Base-by-base conservation (phyloP, 73 alveolate species). In the Breviolum minutum region DNA sequence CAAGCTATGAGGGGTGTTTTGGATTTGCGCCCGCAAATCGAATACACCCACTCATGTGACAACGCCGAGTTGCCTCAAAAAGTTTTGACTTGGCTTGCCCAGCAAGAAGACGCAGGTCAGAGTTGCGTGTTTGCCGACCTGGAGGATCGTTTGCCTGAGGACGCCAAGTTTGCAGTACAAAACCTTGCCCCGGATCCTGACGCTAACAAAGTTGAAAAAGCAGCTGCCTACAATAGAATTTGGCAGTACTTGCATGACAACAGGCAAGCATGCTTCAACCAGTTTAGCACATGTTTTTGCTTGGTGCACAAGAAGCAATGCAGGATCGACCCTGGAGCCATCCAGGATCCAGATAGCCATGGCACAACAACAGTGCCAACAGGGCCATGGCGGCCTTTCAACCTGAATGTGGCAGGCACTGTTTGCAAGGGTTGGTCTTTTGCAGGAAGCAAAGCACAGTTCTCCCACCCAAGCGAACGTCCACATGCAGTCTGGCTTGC, bases 401-500 rank as follows among this genome's bases (percentile, higher is more conserved):
- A 20, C 7, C 17, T 83, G 74, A 12, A 83, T 12, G 12, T 83
- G 8, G 92, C 92, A 32, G 92, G 92, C 73, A 54, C 92, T 4
- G 62, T 54, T 48, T 83, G 92, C 92, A 83, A 48, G 17, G 92
- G 74, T 10, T 83, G 92, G 92, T 19, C 60, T 19, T 0, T 0
- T 2, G 92, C 92, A 22, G 92, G 92, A 6, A 22, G 73, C 27
- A 70, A 40, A 8, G 71, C 30, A 19, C 71, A 22, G 54, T 83
- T 83, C 61, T 17, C 92, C 20, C 92, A 83, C n/a, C 54, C 13
- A 1, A 54, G 74, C 9, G 92, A 83, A 48, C 32, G 92, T 1
- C 69, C 92, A n/a, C 92, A 83, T 16, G 92, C 92, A 9, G 61
- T 83, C 17, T 83, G 92, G 92, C 40, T 83, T 32, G 30, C 32